phyloP scores from a whole-genome alignment of 1,139 yeast genomes.

The Entelexis sorbosivorans region DNA sequence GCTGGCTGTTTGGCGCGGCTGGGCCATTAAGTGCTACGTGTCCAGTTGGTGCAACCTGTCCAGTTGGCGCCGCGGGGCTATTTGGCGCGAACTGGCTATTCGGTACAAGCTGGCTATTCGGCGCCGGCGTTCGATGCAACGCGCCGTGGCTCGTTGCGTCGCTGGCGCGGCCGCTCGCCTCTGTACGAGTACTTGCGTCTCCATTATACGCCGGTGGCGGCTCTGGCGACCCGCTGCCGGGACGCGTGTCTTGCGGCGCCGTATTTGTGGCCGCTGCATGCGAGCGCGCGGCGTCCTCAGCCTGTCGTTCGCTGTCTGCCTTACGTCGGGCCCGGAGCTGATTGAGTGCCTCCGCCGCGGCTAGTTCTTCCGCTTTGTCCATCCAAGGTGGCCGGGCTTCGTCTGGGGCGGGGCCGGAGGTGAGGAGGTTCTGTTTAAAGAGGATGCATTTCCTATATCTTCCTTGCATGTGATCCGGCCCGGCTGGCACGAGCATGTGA shows the following conservation, averaged over 20 bases:
- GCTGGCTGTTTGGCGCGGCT: too few species aligned
- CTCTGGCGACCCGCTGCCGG: background rate
- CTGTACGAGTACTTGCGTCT: background rate
- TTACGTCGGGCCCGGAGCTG: conserved; percentile 16
- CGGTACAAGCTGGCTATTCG: too few species aligned
- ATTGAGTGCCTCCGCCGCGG: conserved; percentile 23
- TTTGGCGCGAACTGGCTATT: too few species aligned
- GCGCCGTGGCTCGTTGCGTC: background rate
- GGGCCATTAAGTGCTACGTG: too few species aligned
- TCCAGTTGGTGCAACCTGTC: too few species aligned
- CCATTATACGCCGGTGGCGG: background rate
- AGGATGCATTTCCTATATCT: background rate
- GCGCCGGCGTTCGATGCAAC: background rate
- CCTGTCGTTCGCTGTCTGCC: background rate
- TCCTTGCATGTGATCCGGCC: conserved; percentile 4
- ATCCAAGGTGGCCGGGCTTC: background rate
- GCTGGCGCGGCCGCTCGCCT: background rate
- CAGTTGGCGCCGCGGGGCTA: background rate
- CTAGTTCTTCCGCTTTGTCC: conserved; percentile 21
- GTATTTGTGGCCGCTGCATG: background rate
- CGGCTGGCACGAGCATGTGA: conserved; percentile 2
- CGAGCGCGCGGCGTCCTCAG: background rate
- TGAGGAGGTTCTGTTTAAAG: background rate
- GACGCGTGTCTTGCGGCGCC: background rate
- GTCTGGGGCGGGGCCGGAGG: background rate